A percentile compares a stretch with the other conserved stretches of the same genome.
Conservation (phyloP, 202 grass and related monocot species). For the Dendrocalamus latiflorus region DNA sequence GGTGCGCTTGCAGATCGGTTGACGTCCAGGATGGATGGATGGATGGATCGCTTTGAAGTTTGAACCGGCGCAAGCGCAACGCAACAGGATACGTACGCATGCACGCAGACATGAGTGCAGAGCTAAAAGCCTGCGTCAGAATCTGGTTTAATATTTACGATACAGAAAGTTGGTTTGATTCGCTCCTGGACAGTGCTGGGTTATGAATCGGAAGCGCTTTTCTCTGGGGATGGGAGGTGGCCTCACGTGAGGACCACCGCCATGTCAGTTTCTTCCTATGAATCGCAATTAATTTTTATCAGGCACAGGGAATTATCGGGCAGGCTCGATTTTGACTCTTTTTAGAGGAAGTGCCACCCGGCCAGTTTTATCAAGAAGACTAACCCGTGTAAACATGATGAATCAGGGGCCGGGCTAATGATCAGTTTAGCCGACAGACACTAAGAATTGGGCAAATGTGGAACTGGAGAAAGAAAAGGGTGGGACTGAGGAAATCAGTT, state of each 20-base stretch:
- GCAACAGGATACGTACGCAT: not conserved
- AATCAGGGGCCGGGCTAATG: not conserved
- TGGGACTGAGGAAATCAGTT: not conserved
- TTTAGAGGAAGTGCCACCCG: not conserved
- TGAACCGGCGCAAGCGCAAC: not conserved
- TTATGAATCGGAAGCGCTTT: too few relatives aligned
- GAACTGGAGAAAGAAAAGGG: not conserved
- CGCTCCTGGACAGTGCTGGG: too few relatives aligned
- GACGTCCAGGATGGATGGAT: not conserved
- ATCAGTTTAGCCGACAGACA: not conserved
- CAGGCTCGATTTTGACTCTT: not conserved
- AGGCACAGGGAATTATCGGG: not conserved
- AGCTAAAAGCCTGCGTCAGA: not conserved
- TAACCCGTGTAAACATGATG: not conserved
- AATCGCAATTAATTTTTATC: not conserved
- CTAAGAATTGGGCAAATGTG: not conserved
- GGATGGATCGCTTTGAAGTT: not conserved
- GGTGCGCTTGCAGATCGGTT: slow-evolving; percentile 18
- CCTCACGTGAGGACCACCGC: too few relatives aligned
- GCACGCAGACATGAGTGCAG: not conserved
- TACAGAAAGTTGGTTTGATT: too few relatives aligned
- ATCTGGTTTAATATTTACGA: not conserved
- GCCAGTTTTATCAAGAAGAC: not conserved
- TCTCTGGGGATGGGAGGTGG: too few relatives aligned
- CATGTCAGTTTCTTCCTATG: too few relatives aligned